Base-by-base conservation (phyloP, 306 rosid genomes). In the Vachellia pachyceras region DNA sequence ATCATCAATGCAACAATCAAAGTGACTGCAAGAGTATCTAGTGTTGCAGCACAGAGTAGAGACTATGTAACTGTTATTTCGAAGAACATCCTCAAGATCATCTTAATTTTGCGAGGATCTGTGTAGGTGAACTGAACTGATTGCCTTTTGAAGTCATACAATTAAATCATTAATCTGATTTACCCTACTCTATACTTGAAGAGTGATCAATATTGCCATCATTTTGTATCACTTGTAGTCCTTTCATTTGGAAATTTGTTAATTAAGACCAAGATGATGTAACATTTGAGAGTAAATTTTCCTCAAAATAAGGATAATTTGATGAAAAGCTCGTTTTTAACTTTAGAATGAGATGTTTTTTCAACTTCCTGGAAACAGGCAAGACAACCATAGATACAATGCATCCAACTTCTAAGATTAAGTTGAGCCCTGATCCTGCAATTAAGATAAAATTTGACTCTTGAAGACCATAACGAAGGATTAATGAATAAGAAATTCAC, bases 1-100 rank as follows among this genome's bases (percentile, higher is more conserved):
- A n/a, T n/a, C 22, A 3, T 70, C 75, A 72, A 45, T 73, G 85
- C 54, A 83, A 41, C 70, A 49, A 44, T 75, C 74, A 84, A 29
- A 70, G 78, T 78, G 83, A 54, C 65, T 67, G 77, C 70, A 76
- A n/a, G 18, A 72, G 90, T 80, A 81, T 82, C 79, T 66, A 84
- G 15, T 78, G 78, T 84, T 81, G 79, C 81, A 57, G 78, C 79
- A 69, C 78, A 82, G 78, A 50, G 78, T 81, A 81, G 44, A 68
- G 58, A 55, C 11, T 49, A 45, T 29, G 35, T n/a, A 47, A 50
- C 60, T 15, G 6, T 49, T 80, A 23, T 67, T 68, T 87, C 40
- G 57, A 76, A 81, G 85, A 72, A 37, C 82, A 80, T 80, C 66
- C 74, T 65, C 68, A 60, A 37, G 54, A 47, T 54, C 47, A 64